Evolutionary conservation across 257 asterid species (phyloP), one percentile per base, ranked within the genome.

Genomic region (Fraxinus excelsior): DNA sequence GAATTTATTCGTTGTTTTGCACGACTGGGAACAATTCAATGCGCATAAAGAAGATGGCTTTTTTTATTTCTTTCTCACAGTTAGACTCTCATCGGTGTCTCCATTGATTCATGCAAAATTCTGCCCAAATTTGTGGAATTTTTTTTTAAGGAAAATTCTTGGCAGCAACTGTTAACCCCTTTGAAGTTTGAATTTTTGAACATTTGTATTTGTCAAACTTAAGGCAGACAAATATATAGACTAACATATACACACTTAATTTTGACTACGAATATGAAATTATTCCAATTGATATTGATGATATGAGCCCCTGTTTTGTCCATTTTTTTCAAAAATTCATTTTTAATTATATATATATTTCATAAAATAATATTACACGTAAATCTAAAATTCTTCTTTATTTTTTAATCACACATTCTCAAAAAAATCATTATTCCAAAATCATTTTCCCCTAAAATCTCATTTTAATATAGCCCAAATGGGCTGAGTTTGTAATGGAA

Each of bases 171-270:
- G 68, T 62, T 23, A 8, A 60, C 32, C 2, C 32, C 29, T 56
- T 53, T 32, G 46, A 68, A 53, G 79, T 79, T 74, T 74, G 76
- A 79, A 28, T 74, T 18, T 53, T n/a, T 44, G 5, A 9, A 21
- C 29, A 25, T 38, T 74, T 78, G n/a, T 69, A 29, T 7, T 42
- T 49, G 56, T 64, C 73, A 80, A 74, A 66, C 76, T 68, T 67
- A 44, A 26, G 25, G 2, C 13, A 11, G 31, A 31, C 12, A 3
- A 1, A 29, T 29, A 37, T n/a, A 19, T 0, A 4, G 56, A 29
- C 5, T 9, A 5, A 1, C 37, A 0, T 60, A 6, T 7, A 53
- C 25, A 38, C 10, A 3, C 66, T 56, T 56, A 53, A 53, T 60
- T 78, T n/a, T 64, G 9, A 53, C 14, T 42, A 7, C 67, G 23